Evolutionary conservation across 2,329 filamentous ascomycete genomes (phyloP), one percentile per base, ranked within the genome.

Genomic region (Neonectria faginata): DNA sequence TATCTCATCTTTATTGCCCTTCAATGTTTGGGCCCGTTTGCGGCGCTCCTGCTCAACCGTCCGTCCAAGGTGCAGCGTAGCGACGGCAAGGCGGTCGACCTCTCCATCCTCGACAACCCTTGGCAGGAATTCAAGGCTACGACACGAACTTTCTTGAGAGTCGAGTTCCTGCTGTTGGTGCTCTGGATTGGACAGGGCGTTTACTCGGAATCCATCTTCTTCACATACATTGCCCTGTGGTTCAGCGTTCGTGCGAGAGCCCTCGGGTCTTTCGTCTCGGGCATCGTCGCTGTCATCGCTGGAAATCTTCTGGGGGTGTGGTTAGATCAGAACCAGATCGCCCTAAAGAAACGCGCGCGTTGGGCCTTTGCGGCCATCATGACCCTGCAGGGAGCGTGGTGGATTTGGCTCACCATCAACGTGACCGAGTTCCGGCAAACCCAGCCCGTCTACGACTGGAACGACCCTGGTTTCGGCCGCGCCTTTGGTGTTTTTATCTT

Each of bases 1-100:
- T 92, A 88, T 69, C 78, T 89, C 9, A 78, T 90, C 8, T 92
- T 92, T 70, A 91, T 92, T 60, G 88, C 86, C 0, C 76, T 92
- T 0, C 90, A 92, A 70, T 85, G 85, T 0, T 62, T 84, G 0
- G 89, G 87, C 0, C 88, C 89, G 0, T 82, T 91, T 33, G 85
- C 86, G 0, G 89, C 84, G 0, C 73, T 91, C 1, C 77, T 92
- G 0, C 75, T 92, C 8, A 90, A 84, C 20, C 77, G 76, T 0
- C 90, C 90, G 0, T 76, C 77, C 0, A 79, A 86, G 41, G 89
- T 92, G 0, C 82, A 91, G 74, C 82, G 90, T 1, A 85, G 82
- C 1, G 89, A 92, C 64, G 89, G 90, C 0, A 81, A 84, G 2
- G 81, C 79, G 2, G 89, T 92, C 3, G 79, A 83, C 2, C 76